Evolutionary conservation across 768 basidiomycete species (phyloP), one percentile per base, ranked within the genome.

Genomic region (Termitomyces titanicus): DNA sequence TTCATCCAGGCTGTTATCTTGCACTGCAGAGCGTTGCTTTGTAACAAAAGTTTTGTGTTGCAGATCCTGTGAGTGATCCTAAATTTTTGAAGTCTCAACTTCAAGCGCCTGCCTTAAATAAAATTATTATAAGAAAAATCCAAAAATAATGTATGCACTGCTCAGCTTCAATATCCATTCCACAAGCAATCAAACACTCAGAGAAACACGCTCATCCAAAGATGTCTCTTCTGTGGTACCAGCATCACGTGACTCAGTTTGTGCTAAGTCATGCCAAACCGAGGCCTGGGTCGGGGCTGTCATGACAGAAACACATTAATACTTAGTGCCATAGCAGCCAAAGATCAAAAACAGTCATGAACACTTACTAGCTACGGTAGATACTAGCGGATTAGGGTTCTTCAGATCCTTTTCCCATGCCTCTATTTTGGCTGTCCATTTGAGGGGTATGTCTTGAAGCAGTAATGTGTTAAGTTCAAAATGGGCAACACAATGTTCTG

Each of bases 81-180:
- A 46, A 13, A 58, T 29, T 34, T 35, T 47, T 18, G 40, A 15
- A 15, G 37, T 3, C 13, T 59, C 51, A 10, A 20, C 45, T 24
- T 11, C 24, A 22, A 58, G 48, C 42, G 22, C 34, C 33, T 25
- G 45, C 12, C n/a, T n/a, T n/a, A 20, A 11, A 9, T n/a, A 22
- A 12, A 17, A 22, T 43, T 12, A 7, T 22, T 22, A 22, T 11
- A 15, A 15, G 38, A 39, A 39, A 5, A 15, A 47, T 25, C 2
- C 15, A 39, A 15, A 5, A 18, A 11, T 15, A 5, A 39, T 9
- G 9, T 3, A 57, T 60, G 11, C 47, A 64, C 63, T 61, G 60
- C 42, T 63, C 57, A 17, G 50, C 55, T 27, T 63, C 62, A 1
- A 61, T 38, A 15, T 61, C 57, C 15, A 63, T 39, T 0, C 60